A percentile compares a stretch with the other conserved stretches of the same genome.
phyloP scores from a whole-genome alignment of 1,139 yeast species.

The Meyerozyma athensensis region DNA sequence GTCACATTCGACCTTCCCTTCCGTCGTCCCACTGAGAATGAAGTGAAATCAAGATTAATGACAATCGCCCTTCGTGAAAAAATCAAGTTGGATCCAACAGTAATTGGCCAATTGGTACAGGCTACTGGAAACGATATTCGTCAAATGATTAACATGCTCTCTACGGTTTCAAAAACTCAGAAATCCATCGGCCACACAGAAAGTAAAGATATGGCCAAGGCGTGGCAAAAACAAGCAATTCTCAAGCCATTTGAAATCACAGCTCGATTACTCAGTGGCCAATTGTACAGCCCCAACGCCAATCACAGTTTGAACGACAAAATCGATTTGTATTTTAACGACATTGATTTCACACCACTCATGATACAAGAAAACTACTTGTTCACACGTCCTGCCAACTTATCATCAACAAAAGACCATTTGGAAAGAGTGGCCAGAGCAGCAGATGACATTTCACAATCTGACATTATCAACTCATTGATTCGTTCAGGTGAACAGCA shows the following conservation, averaged over 20 bases:
- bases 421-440: conserved; percentile 69
- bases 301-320: conserved; percentile 68
- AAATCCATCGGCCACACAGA: conserved; percentile 52
- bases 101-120: conserved; percentile 79
- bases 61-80: conserved; percentile 86
- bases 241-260: conserved; percentile 91
- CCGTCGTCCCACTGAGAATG: conserved; percentile 81
- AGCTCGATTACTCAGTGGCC: conserved; percentile 62
- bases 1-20: conserved; percentile 81
- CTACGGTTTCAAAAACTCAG: conserved; percentile 76
- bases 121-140: conserved; percentile 90
- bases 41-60: conserved; percentile 80
- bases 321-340: conserved; percentile 87
- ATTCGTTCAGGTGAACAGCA: conserved; percentile 92
- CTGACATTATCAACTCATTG: conserved; percentile 73
- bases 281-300: conserved; percentile 51
- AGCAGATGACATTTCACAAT: conserved; percentile 76
- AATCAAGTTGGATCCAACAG: conserved; percentile 71
- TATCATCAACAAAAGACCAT: conserved; percentile 39
- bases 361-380: conserved; percentile 96
- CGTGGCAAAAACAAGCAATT: conserved; percentile 89
- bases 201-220: conserved; percentile 48
- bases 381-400: conserved; percentile 52
- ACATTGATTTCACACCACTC: conserved; percentile 88
- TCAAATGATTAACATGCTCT: conserved; percentile 84